Evolutionary conservation across 2,329 filamentous ascomycete species (phyloP).

Genomic region (Lachnellula subtilissima): DNA sequence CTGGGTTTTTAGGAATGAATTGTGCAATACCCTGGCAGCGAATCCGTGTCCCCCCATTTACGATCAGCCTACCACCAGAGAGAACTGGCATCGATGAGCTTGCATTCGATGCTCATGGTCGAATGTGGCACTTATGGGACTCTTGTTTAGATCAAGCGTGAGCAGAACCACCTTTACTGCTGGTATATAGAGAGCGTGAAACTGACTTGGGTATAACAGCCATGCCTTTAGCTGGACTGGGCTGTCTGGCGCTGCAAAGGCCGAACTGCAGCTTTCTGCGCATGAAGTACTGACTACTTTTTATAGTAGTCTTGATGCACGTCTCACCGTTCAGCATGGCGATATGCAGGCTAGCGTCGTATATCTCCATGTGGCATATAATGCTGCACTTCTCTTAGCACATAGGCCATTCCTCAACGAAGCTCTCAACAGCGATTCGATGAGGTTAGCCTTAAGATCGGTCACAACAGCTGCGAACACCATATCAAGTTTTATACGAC

Average conservation of each 20-base stretch:
- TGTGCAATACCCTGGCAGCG: slow-evolving; percentile 18
- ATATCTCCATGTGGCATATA: slow-evolving; percentile 5
- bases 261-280: neutral
- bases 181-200: too few relatives aligned
- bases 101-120: slow-evolving; percentile 8
- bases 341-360: neutral
- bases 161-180: neutral
- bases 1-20: slow-evolving; percentile 15
- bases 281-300: slow-evolving; percentile 1
- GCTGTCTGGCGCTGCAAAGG: neutral
- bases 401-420: slow-evolving; percentile 9
- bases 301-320: neutral
- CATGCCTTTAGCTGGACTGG: slow-evolving; percentile 1
- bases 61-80: neutral
- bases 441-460: neutral
- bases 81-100: slow-evolving; percentile 7
- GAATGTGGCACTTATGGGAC: slow-evolving; percentile 19
- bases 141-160: slow-evolving; percentile 17
- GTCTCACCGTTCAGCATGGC: neutral
- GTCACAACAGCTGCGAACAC: slow-evolving; percentile 3
- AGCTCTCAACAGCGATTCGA: neutral
- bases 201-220: neutral
- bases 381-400: slow-evolving; percentile 2
- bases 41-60: slow-evolving; percentile 5
- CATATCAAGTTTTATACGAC: slow-evolving; percentile 1